Conservation (phyloP, 164 flowering plant genomes). For the Chimonanthus salicifolius region DNA sequence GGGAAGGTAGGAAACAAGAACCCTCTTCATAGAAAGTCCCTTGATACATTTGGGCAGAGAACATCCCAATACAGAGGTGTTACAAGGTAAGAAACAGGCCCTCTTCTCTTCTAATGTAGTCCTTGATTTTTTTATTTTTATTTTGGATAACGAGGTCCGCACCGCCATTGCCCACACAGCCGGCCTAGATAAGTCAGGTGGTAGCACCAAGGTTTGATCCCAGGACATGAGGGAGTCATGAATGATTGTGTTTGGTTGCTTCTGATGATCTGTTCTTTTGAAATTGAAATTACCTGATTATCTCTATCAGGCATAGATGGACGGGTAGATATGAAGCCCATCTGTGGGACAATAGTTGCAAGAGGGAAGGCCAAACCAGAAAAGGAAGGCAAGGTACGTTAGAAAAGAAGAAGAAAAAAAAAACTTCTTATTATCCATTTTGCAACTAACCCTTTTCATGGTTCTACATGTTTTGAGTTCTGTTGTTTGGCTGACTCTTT, state of each 20-base stretch:
- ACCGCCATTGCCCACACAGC: too few species aligned
- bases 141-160: too few species aligned
- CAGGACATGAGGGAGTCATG: too few species aligned
- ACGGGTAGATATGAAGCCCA: constrained; percentile 93
- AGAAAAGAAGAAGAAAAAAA: not conserved
- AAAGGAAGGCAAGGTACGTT: constrained; percentile 91
- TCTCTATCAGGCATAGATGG: constrained; percentile 69
- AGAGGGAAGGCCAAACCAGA: constrained; percentile 88
- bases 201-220: too few species aligned
- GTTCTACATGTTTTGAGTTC: constrained; percentile 10
- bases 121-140: not conserved
- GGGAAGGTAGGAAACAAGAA: constrained; percentile 49
- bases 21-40: constrained; percentile 69
- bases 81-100: constrained; percentile 39
- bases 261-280: not conserved
- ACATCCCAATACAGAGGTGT: constrained; percentile 88
- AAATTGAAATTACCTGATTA: not conserved
- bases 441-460: constrained; percentile 15
- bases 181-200: too few species aligned
- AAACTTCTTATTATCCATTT: constrained; percentile 4
- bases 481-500: constrained; percentile 26
- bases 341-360: constrained; percentile 91
- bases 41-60: constrained; percentile 83
- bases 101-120: not conserved
- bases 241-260: not conserved